Percentiles rank a stretch among this genome's conserved stretches.
phyloP scores from a whole-genome alignment of 441 rosid genomes.

The Kokia cookei region DNA sequence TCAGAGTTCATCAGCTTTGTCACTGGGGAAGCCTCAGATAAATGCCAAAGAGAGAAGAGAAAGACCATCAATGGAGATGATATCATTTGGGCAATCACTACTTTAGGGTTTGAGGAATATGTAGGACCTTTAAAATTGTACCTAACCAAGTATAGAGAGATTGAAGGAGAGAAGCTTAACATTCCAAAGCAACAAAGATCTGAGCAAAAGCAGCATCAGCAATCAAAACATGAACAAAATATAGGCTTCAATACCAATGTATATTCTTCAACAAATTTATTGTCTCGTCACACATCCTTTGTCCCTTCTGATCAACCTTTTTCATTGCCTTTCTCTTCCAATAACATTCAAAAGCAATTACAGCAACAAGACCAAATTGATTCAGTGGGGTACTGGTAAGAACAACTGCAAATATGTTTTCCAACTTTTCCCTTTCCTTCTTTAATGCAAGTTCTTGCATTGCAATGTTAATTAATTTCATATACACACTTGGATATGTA shows the following conservation, averaged over 20 bases:
- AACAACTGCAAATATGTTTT: background rate
- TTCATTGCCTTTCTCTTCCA: constrained; percentile 48
- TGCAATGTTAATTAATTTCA: background rate
- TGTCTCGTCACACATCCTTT: constrained; percentile 43
- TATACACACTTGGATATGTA: background rate
- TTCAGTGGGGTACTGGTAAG: constrained; percentile 62
- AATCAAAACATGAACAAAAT: constrained; percentile 25
- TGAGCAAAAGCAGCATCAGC: constrained; percentile 19
- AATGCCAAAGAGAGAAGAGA: constrained; percentile 68
- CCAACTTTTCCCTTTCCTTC: background rate
- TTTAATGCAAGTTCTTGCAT: background rate
- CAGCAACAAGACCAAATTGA: constrained; percentile 64
- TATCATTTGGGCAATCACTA: constrained; percentile 68
- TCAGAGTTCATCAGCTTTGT: constrained; percentile 81
- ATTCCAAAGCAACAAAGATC: constrained; percentile 55
- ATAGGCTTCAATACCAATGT: constrained; percentile 25
- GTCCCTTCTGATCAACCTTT: constrained; percentile 35
- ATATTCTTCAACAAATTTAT: constrained; percentile 33
- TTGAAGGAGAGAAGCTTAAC: constrained; percentile 67
- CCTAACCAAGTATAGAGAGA: constrained; percentile 53
- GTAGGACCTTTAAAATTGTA: constrained; percentile 51
- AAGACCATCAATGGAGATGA: constrained; percentile 79
- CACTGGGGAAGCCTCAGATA: constrained; percentile 73
- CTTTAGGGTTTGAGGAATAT: constrained; percentile 70
- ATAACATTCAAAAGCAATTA: constrained; percentile 48